Conservation (phyloP, 116 monocot species). For the Phalaenopsis hybrid region DNA sequence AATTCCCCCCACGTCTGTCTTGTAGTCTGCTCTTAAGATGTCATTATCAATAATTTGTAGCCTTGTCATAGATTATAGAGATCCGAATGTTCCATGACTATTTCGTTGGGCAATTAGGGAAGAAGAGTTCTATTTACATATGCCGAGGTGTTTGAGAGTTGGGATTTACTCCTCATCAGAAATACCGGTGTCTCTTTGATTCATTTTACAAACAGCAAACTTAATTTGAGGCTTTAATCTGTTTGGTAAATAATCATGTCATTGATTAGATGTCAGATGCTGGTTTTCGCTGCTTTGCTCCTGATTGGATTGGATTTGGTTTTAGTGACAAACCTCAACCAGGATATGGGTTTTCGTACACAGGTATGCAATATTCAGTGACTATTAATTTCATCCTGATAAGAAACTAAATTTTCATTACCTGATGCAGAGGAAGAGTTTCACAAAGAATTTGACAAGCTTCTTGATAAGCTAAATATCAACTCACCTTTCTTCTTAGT, state of each 20-base stretch:
- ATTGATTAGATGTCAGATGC: background rate
- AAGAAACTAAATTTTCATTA: background rate
- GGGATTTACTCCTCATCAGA: background rate
- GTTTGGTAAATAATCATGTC: slow-evolving; percentile 13
- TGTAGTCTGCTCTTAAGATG: background rate
- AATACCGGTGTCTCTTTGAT: background rate
- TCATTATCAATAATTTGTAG: background rate
- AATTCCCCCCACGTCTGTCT: background rate
- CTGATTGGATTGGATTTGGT: slow-evolving; percentile 99
- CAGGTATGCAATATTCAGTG: slow-evolving; percentile 36
- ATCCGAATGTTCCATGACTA: background rate
- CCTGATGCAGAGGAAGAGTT: slow-evolving; percentile 78
- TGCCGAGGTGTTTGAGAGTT: background rate
- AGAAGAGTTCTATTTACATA: background rate
- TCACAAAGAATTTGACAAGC: slow-evolving; percentile 73
- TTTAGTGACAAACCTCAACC: slow-evolving; percentile 98
- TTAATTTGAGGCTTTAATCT: background rate
- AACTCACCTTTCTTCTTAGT: slow-evolving; percentile 76
- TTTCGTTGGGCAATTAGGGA: background rate
- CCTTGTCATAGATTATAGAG: background rate
- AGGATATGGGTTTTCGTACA: slow-evolving; percentile 81
- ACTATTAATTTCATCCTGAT: slow-evolving; percentile 5
- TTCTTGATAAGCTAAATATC: slow-evolving; percentile 59
- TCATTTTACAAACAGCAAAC: background rate
- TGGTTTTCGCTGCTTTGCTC: slow-evolving; percentile 70